These are phyloP conservation scores for Pharnaceum exiguum DNA, from an alignment of 148 eudicot genomes.

Conservation along the genomic window DNA sequence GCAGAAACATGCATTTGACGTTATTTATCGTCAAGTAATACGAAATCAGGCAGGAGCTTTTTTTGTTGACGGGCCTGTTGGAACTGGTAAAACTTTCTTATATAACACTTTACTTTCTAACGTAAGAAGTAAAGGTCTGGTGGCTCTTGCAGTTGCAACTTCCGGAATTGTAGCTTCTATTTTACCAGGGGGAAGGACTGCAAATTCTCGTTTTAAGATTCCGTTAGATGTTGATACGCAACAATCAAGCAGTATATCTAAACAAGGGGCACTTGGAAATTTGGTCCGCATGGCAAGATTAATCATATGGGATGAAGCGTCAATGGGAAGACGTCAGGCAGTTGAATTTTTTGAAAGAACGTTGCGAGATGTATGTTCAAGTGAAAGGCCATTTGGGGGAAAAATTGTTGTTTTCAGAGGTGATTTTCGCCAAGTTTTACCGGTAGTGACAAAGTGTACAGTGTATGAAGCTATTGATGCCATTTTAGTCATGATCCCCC, in stretches of 20 bases:
- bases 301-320: slow-evolving; percentile 7
- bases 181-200: neutral
- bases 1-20: neutral
- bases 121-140: neutral
- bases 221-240: neutral
- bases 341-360: neutral
- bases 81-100: neutral
- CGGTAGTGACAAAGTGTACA: neutral
- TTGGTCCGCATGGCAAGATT: neutral
- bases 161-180: neutral
- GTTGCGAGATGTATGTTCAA: neutral
- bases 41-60: neutral
- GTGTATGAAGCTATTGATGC: neutral
- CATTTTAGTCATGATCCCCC: neutral
- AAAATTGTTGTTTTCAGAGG: neutral
- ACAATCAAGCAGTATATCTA: neutral
- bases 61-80: neutral
- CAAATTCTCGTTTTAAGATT: neutral
- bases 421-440: slow-evolving; percentile 1
- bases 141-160: neutral
- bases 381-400: neutral
- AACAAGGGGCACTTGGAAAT: neutral
- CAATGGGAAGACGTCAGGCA: neutral
- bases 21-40: neutral
- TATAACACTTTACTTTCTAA: neutral